Evolutionary conservation across 768 basidiomycete species (phyloP), one percentile per base, ranked within the genome.

Genomic region (Hydnum rufescens): DNA sequence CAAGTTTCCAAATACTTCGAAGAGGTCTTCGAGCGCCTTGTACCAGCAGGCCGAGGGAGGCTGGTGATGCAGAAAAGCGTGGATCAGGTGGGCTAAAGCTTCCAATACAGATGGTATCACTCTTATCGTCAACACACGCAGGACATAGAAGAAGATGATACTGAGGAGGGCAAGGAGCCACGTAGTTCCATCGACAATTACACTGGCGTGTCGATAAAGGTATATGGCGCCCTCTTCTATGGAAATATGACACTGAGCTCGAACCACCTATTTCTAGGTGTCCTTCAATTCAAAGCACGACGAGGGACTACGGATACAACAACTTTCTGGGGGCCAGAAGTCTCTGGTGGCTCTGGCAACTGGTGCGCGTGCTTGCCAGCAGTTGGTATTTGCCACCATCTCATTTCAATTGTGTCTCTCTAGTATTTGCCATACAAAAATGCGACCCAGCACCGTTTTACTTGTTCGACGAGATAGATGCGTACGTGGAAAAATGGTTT

Each of bases 391-490:
- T 22, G 22, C 1, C 8, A 51, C n/a, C 28, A 18, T 32, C 29
- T 4, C 26, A 30, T 52, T 19, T 8, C 1, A 16, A 1, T 1
- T 51, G 6, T 43, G 6, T n/a, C 8, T 26, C 46, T 29, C 0
- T 60, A 86, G 92, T 99, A 25, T 97, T 99, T 61, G 89, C 93
- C 16, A 97, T 97, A 58, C 95, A 99, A 66, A 96, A 95, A 66
- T 97, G 93, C 62, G 95, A 99, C 61, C 95, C 95, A 1, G 93
- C 95, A 0, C 95, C 95, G 1, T 99, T 99, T 70, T 97, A 97
- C 65, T 72, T 99, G n/a, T 97, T 99, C 60, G 95, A 99, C 62
- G 95, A 97, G 81, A 97, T 99, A 61, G 95, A 99, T 61, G 95
- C 95, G 54, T 55, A 25, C 4, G 54, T n/a, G n/a, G n/a, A n/a